phyloP scores from a whole-genome alignment of 2,329 filamentous ascomycete genomes.

The Chlorencoelia australis region DNA sequence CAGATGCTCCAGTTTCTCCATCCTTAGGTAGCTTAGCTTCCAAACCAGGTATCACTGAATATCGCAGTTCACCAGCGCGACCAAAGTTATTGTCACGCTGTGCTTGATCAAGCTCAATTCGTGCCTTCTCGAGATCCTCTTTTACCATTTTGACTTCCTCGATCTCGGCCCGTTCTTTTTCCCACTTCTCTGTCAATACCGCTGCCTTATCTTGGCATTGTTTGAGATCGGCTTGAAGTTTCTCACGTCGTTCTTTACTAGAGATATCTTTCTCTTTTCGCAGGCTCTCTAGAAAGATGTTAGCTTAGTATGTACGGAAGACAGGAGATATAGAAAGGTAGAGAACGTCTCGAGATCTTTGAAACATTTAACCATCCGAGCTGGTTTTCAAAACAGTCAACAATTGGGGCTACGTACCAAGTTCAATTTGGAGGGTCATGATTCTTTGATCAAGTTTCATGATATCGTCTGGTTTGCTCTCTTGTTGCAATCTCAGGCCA shows the following conservation, averaged over 20 bases:
- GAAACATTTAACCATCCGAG: no score
- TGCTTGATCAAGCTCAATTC: conserved; percentile 76
- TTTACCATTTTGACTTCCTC: conserved; percentile 80
- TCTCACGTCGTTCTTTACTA: conserved; percentile 78
- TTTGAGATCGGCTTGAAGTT: conserved; percentile 69
- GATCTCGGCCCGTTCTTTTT: conserved; percentile 78
- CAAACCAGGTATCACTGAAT: conserved; percentile 73
- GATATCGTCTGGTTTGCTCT: conserved; percentile 93
- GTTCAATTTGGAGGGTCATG: conserved; percentile 94
- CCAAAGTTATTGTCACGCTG: conserved; percentile 78
- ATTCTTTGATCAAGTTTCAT: conserved; percentile 88
- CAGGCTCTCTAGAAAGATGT: no score
- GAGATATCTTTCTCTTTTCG: conserved; percentile 88
- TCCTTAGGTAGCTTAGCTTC: conserved; percentile 75
- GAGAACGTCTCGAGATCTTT: no score
- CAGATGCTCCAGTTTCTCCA: conserved; percentile 31
- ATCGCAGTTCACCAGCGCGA: conserved; percentile 82
- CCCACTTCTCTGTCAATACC: conserved; percentile 75
- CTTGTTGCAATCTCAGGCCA: conserved; percentile 81
- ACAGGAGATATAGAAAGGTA: no score
- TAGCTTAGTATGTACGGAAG: no score
- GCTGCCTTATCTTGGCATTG: conserved; percentile 66
- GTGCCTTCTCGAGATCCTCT: conserved; percentile 76
- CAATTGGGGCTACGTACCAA: no score
- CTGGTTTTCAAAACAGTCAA: no score